Evolutionary conservation across 129 eudicot species (phyloP), one percentile per base, ranked within the genome.

Genomic region (Scalesia atractyloides): DNA sequence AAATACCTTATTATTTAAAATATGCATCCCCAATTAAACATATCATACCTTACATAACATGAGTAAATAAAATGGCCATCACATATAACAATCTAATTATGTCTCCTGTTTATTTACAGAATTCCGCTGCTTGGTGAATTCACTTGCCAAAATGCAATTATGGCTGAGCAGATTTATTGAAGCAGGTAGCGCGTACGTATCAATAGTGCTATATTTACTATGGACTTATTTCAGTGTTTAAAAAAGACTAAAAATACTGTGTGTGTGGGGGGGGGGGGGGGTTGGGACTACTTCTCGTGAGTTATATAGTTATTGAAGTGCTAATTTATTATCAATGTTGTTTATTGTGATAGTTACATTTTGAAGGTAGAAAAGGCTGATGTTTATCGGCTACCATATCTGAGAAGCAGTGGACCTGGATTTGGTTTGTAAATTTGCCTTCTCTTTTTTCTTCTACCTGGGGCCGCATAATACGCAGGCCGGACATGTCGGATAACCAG

Each of bases 151-250:
- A 94, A 94, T 94, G 99, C 99, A 59, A 75, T 94, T 69, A 86
- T 84, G 87, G 99, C 99, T 52, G 99, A 94, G 78, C 93, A n/a
- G 99, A 26, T 94, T 94, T 78, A 94, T 94, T 80, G 97, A 94
- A 90, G 99, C 97, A 94, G 99, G 99, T 90, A 94, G 99, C 99
- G 85, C 96, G 99, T 90, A 94, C 70, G 99, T 94, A 90, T 94
- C 75, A 83, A 63, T 68, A 72, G 69, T 73, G 64, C 83, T 52
- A 51, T 64, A 41, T 44, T 19, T 71, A 54, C 73, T 63, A 43
- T 11, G 34, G 20, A 22, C 5, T 4, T 19, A 68, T 39, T 75
- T 30, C 34, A 17, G 51, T 63, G 39, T 18, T 64, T 37, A 0
- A 0, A 22, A 73, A 18, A 30, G 62, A 50, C 78, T 37, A 52